Conservation (phyloP, 495 filamentous ascomycete species). For the Schizothecium vesticola region DNA sequence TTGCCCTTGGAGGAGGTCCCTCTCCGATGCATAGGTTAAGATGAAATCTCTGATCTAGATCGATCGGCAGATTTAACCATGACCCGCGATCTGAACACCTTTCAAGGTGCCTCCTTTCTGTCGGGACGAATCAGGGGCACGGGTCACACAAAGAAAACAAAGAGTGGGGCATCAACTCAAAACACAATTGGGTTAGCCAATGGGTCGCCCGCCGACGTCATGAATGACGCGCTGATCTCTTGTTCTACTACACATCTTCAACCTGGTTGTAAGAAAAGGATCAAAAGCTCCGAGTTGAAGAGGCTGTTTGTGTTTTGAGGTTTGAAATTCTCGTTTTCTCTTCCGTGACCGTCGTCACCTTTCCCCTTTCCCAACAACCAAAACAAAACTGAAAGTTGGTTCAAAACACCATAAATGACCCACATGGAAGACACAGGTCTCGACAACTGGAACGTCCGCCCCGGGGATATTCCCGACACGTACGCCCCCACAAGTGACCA, state of each 20-base stretch:
- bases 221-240: not conserved
- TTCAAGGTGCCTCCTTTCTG: not conserved
- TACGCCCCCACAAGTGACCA: not conserved
- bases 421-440: not conserved
- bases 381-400: not conserved
- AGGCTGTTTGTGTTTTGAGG: not conserved
- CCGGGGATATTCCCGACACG: not conserved
- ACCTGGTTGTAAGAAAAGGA: not conserved
- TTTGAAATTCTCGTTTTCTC: not conserved
- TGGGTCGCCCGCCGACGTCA: not conserved
- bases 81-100: not conserved
- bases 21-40: too few relatives aligned
- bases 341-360: not conserved
- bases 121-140: not conserved
- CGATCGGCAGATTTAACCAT: not conserved
- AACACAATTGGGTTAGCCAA: not conserved
- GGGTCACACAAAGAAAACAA: not conserved
- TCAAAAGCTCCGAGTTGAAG: not conserved
- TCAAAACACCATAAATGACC: not conserved
- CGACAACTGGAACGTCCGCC: not conserved
- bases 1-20: not conserved
- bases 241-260: not conserved
- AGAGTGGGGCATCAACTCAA: not conserved
- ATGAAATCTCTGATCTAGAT: not conserved
- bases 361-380: not conserved